Evolutionary conservation across 371 early-diverging fungal genomes (phyloP), one percentile per base, ranked within the genome.

Genomic region (Haplosporangium sp.): DNA sequence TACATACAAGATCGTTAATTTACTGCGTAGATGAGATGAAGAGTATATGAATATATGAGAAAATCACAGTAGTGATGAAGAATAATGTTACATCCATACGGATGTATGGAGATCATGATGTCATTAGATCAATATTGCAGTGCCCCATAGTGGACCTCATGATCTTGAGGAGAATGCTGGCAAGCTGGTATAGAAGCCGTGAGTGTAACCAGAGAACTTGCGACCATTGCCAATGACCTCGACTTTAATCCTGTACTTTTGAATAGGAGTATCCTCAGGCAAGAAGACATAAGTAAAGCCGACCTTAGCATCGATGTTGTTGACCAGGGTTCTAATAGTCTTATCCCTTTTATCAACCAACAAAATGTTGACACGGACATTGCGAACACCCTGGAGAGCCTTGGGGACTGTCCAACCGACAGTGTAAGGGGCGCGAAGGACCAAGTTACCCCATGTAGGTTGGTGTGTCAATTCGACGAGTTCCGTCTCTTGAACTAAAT

Each of bases 191-290:
- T n/a, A 34, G 63, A 79, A 79, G 42, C 42, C 47, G 65, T 71
- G 64, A n/a, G 81, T 79, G 53, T 68, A 71, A 3, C 81, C 81
- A 13, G 71, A 63, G 64, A 79, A 79, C 71, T 71, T 74, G 68
- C 81, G 74, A 39, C 81, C 75, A 52, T 74, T 79, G 65, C 81
- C 81, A 42, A 74, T 42, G 61, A 79, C 71, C 74, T 79, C 81
- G 44, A 79, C 65, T 63, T 79, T 79, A 66, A 79, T 74, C 45
- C 37, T 58, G 60, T 79, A 79, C 42, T 9, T 44, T 20, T 56
- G 8, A 4, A 71, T 53, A 15, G 81, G 81, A 7, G 59, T 65
- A 44, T 71, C 74, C 58, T 70, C 75, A n/a, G 81, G 81, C 57
- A 79, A 47, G 52, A 56, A 58, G 57, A 79, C 81, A 19, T 79